These are phyloP conservation scores for Pythium periplocum DNA, from an alignment of 352 stramenopile genomes.

Conservation along the genomic window DNA sequence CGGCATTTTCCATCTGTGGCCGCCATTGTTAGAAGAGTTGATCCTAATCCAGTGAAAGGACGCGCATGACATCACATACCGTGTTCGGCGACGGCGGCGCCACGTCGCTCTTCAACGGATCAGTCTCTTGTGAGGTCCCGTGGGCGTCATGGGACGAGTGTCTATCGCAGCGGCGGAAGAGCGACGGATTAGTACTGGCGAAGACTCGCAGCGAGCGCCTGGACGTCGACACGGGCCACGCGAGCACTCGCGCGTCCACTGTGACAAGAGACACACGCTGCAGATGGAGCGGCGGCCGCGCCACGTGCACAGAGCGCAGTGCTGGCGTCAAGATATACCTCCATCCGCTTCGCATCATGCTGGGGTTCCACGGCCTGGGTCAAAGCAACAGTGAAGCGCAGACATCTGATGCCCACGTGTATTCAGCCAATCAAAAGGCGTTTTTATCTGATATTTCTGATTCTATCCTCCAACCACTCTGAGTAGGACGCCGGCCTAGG, in stretches of 20 bases:
- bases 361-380: conserved; percentile 2
- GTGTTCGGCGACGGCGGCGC: conserved; percentile 11
- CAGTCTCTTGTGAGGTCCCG: conserved; percentile 20
- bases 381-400: background rate
- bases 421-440: conserved; percentile 7
- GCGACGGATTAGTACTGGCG: background rate
- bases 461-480: no score
- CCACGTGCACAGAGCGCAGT: background rate
- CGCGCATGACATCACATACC: conserved; percentile 10
- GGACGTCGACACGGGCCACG: background rate
- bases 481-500: no score
- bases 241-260: background rate
- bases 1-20: conserved; percentile 10
- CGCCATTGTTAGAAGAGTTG: background rate
- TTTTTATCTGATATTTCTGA: no score
- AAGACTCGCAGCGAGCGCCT: background rate
- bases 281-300: background rate
- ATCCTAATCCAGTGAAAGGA: background rate
- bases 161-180: conserved; percentile 3
- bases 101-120: conserved; percentile 23
- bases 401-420: conserved; percentile 1
- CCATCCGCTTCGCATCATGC: conserved; percentile 48
- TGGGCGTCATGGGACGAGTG: background rate
- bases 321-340: conserved; percentile 35
- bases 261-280: background rate